These are phyloP conservation scores for Hordeum marinum DNA, from an alignment of 176 grass and related monocot species.

Conservation along the genomic window DNA sequence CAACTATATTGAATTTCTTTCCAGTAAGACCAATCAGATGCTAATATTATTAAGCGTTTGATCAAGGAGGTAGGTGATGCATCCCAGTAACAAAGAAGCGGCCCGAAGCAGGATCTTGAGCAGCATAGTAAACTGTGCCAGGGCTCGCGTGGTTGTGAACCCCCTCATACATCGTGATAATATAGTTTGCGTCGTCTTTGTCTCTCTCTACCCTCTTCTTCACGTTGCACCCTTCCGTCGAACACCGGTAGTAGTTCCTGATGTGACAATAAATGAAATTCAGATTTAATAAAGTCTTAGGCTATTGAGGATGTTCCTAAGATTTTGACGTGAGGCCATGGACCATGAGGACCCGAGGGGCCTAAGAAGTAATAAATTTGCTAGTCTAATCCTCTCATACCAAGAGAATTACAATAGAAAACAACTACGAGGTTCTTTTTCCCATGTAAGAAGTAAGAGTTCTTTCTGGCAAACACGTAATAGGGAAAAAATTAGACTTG, in stretches of 20 bases:
- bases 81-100: constrained; percentile 73
- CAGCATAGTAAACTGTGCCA: constrained; percentile 56
- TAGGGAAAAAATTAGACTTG: not conserved
- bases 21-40: not conserved
- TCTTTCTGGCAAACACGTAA: too few species aligned
- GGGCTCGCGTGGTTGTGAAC: constrained; percentile 76
- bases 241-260: constrained; percentile 97
- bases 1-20: not conserved
- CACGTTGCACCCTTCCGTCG: constrained; percentile 77
- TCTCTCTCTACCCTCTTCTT: constrained; percentile 97
- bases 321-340: not conserved
- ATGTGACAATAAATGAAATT: too few species aligned
- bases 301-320: not conserved
- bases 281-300: not conserved
- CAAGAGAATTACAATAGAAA: not conserved
- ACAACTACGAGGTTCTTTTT: not conserved
- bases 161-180: constrained; percentile 86
- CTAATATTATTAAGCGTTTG: not conserved
- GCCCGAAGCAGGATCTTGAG: constrained; percentile 57
- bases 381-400: not conserved
- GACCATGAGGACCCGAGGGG: not conserved
- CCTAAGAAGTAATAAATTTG: not conserved
- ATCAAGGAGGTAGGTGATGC: constrained; percentile 24
- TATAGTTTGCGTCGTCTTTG: constrained; percentile 62
- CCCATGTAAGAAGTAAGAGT: too few species aligned